phyloP scores from a whole-genome alignment of 208 protist genomes.

The Angomonas deanei region DNA sequence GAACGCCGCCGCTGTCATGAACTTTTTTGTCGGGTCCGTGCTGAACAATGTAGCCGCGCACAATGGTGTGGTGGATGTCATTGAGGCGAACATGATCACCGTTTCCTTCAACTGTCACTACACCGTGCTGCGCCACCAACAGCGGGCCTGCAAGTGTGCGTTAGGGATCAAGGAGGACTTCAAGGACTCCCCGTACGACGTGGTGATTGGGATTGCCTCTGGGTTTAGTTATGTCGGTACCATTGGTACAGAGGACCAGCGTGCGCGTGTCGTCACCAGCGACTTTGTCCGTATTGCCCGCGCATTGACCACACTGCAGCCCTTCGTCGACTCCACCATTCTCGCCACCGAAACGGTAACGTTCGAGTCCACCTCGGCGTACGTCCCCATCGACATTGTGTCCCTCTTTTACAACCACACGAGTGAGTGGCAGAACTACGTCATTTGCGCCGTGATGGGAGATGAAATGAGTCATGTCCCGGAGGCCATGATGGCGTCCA shows the following conservation, averaged over 20 bases:
- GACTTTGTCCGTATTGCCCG: conserved; percentile 30
- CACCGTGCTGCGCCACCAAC: conserved; percentile 42
- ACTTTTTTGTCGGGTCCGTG: conserved; percentile 33
- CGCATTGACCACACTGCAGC: conserved; percentile 18
- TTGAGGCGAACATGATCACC: conserved; percentile 33
- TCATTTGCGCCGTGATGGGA: conserved; percentile 31
- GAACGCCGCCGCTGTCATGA: conserved; percentile 22
- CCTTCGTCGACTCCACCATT: conserved; percentile 28
- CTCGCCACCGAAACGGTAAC: conserved; percentile 35
- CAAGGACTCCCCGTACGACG: conserved; percentile 15
- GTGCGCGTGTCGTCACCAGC: conserved; percentile 41
- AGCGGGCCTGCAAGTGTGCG: conserved; percentile 52
- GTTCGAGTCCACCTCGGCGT: conserved; percentile 20
- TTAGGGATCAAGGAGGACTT: conserved; percentile 33
- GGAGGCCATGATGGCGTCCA: conserved; percentile 15
- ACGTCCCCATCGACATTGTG: conserved; percentile 44
- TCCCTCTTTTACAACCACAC: conserved; percentile 21
- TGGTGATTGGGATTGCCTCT: conserved; percentile 35
- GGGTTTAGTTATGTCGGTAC: conserved; percentile 41
- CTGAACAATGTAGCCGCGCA: conserved; percentile 19
- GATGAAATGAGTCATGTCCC: conserved; percentile 11
- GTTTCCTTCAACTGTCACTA: conserved; percentile 58
- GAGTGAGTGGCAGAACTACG: conserved; percentile 20
- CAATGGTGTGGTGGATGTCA: conserved; percentile 46
- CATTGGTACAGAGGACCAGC: conserved; percentile 48